phyloP scores from a whole-genome alignment of 257 asterid genomes.

The Phtheirospermum japonicum region DNA sequence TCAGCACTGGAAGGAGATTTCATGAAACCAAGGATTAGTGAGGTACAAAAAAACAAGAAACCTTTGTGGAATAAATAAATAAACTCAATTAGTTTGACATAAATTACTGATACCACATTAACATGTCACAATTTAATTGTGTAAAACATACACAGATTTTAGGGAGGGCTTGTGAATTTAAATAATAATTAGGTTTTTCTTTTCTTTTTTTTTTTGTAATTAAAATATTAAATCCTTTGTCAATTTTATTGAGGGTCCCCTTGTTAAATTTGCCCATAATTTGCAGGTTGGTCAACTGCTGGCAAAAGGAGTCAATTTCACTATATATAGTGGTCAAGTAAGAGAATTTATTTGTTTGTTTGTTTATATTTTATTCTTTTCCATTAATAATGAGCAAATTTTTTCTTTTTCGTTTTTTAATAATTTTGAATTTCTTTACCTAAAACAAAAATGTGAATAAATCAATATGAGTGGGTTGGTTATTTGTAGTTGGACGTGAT shows the following conservation, averaged over 20 bases:
- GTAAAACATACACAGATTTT: no score
- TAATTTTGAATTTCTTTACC: no score
- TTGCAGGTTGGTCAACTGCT: conserved; percentile 75
- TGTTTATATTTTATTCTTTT: no score
- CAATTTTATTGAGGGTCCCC: not conserved
- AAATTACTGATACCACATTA: not conserved
- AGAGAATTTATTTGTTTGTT: no score
- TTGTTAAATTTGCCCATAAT: not conserved
- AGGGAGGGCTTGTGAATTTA: no score
- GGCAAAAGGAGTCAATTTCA: conserved; percentile 78
- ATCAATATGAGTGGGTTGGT: not conserved
- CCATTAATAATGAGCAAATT: no score
- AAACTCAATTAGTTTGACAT: not conserved
- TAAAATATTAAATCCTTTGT: no score
- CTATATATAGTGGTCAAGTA: conserved; percentile 93
- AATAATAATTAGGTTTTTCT: no score
- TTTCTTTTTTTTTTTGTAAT: no score
- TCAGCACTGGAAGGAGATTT: conserved; percentile 49
- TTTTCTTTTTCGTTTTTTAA: not conserved
- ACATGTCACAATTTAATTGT: no score
- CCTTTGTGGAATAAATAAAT: no score
- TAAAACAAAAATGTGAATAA: not conserved
- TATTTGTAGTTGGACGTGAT: not conserved
- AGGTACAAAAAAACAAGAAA: conserved; percentile 49
- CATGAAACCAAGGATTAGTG: conserved; percentile 71